Percentiles rank a stretch among this genome's conserved stretches.
phyloP scores from a whole-genome alignment of 805 yeast species.

The Cyberlindnera americana region DNA sequence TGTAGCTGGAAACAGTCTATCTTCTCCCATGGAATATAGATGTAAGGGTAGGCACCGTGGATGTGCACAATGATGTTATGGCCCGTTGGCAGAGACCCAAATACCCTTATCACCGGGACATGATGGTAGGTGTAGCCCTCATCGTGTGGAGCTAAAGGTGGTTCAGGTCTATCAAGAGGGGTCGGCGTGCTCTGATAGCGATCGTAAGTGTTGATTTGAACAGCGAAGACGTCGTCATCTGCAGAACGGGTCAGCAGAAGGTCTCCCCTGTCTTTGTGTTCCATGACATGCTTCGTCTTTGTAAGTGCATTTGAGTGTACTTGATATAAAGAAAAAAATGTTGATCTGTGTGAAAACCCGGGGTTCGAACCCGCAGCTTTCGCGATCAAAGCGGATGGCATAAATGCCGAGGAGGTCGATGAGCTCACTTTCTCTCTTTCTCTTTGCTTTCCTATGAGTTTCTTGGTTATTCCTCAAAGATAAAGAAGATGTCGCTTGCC shows the following conservation, averaged over 20 bases:
- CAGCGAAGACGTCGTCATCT: slow-evolving; percentile 17
- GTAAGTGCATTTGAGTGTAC: no score
- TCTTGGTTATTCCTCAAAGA: no score
- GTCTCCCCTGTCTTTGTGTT: slow-evolving; percentile 16
- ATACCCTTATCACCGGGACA: slow-evolving; percentile 76
- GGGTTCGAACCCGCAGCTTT: no score
- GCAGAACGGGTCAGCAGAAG: slow-evolving; percentile 14
- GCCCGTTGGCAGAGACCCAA: slow-evolving; percentile 64
- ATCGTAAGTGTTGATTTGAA: slow-evolving; percentile 65
- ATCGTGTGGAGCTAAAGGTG: slow-evolving; percentile 25
- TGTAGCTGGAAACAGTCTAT: slow-evolving; percentile 39
- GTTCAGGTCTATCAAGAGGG: slow-evolving; percentile 41
- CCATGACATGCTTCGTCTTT: slow-evolving; percentile 9
- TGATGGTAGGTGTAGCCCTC: slow-evolving; percentile 32
- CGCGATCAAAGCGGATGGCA: no score
- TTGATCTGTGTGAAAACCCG: no score
- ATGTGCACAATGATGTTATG: slow-evolving; percentile 63
- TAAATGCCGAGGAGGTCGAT: no score
- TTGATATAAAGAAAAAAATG: no score
- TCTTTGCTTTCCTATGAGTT: no score
- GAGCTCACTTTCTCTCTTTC: no score
- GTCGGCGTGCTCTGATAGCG: slow-evolving; percentile 59
- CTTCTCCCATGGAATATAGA: slow-evolving; percentile 62
- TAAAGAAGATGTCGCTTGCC: no score
- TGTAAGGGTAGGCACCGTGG: slow-evolving; percentile 82